Evolutionary conservation across 805 yeast species (phyloP), one percentile per base, ranked within the genome.

Genomic region (Huiozyma naganishii): DNA sequence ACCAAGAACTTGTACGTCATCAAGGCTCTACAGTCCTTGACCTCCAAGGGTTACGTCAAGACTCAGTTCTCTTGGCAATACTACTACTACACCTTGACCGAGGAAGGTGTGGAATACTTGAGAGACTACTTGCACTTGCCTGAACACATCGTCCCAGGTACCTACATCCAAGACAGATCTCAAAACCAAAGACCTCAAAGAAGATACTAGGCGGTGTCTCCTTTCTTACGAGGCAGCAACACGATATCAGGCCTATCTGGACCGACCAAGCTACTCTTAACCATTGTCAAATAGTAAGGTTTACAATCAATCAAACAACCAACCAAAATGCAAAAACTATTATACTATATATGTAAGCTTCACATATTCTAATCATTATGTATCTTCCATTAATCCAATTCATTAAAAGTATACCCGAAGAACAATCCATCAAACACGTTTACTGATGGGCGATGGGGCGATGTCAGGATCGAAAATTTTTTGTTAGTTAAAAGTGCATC

Each of bases 1-100:
- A 84, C 95, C 80, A 90, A 77, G 79, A 92, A 92, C 94, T 83
- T 92, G 72, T 92, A 72, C 70, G 98, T 77, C 66, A 87, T 92
- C 81, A 92, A 92, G 83, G 97, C 99, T 68, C 82, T 92, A 73
- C 99, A 92, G 79, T 90, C 97, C 55, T 86, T 92, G 73, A 87
- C 95, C 69, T 92, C 98, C 54, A 87, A 83, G 75, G 99, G 99
- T 72, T 92, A 68, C 83, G 97, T 92, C 74, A 88, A 90, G 86
- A 92, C 99, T 65, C 97, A 88, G 77, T 92, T 90, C 83, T 90
- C 97, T 68, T 92, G 99, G 99, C 97, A 89, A 82, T 87, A 87
- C 82, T 92, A 92, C 79, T 92, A 92, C 95, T 92, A 92, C 94
- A 87, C 98, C 79, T 84, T 92, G 71, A 92, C 97, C 70, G 97